Base-by-base conservation (phyloP, 148 eudicot genomes). In the Beta vulgaris region DNA sequence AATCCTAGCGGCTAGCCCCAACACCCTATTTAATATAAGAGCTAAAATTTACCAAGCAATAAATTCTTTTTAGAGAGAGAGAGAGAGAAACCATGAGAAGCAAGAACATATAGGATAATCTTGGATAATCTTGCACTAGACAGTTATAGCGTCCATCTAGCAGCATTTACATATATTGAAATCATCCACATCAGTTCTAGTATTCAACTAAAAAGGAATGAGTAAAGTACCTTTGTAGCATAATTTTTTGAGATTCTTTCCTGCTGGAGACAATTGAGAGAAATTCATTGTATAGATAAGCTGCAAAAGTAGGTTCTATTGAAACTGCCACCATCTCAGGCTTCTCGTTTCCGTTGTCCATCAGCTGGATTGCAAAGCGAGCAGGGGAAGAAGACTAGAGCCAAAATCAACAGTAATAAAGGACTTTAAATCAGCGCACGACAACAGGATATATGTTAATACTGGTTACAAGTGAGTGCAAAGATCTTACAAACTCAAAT, bases 271-370 rank as follows among this genome's bases (percentile, higher is more conserved):
- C 71, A 48, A 83, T 76, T 7, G 92, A 82, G 28, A 94, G 86
- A 78, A 87, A 92, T 70, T 94, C 97, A 49, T 89, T 89, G 72
- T 81, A 72, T 44, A 94, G 82, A 87, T 94, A 89, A 57, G 84
- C 84, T 9, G 91, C 82, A 86, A 94, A 94, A 76, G 87, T 87
- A 67, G 98, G 96, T 69, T 94, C 96, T 73, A 94, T 59, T 57
- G 96, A 90, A 75, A 92, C 97, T 28, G 97, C 90, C 68, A 92
- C 89, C 79, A 89, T 87, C 69, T 94, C 98, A 72, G 90, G 87
- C 86, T 92, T 92, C 77, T 90, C 96, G 80, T 86, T 85, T 65
- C 88, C 93, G 79, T 85, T 88, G 71, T 90, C 93, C 97, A 94
- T 92, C 85, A 94, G 79, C 84, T 94, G 97, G 65, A 90, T 85